Evolutionary conservation across 768 basidiomycete species (phyloP), one percentile per base, ranked within the genome.

Genomic region (Sarcomyxa edulis): DNA sequence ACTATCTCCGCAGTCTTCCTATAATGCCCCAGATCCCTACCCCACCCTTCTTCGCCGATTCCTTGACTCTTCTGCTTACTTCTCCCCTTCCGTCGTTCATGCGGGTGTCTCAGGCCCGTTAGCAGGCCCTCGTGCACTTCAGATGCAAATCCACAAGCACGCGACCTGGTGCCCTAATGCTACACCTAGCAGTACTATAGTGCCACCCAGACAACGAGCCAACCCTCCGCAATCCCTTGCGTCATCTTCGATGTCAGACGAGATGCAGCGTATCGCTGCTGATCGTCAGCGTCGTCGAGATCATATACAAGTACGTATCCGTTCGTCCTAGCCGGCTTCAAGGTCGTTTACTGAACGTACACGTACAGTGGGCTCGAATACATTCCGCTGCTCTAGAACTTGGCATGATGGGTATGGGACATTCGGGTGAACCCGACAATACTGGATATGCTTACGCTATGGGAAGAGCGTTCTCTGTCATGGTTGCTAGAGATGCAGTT

Each of bases 321-420:
- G n/a, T n/a, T n/a, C n/a, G n/a, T n/a, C n/a, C n/a, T n/a, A n/a
- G n/a, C n/a, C n/a, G n/a, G n/a, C n/a, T n/a, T n/a, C n/a, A n/a
- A n/a, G n/a, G n/a, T n/a, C n/a, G n/a, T n/a, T n/a, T n/a, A n/a
- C n/a, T n/a, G n/a, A n/a, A n/a, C n/a, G n/a, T n/a, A n/a, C n/a
- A n/a, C n/a, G n/a, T n/a, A n/a, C 74, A 78, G 37, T 81, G 79
- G 79, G 79, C 79, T 0, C 71, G 75, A 24, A 74, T 81, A 9
- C 79, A 81, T 46, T 79, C 75, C 0, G 72, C 78, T 4, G 77
- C 78, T 7, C 64, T 81, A 29, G 78, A 81, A 46, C 65, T 79
- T 1, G 72, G 74, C 10, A 65, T 78, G 52, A 53, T 80, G 28
- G 60, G 54, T 2, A 50, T 71, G 54, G 68, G 68, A 2, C 61